phyloP scores from a whole-genome alignment of 108 stramenopile species.

The Fragilariopsis cylindrus region DNA sequence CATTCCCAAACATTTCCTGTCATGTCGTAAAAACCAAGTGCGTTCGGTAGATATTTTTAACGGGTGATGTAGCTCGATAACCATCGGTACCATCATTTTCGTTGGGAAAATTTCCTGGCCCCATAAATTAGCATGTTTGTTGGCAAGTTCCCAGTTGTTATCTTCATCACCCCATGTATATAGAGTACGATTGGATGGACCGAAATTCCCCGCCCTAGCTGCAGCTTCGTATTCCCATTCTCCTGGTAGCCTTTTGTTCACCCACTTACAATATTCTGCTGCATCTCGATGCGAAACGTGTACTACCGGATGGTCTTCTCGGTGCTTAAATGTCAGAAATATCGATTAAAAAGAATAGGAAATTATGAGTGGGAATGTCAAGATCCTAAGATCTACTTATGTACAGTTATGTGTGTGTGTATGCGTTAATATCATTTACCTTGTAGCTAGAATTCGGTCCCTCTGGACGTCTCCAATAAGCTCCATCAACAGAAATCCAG shows the following conservation, averaged over 20 bases:
- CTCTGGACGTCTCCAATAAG: conserved; percentile 92
- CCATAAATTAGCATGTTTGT: conserved; percentile 78
- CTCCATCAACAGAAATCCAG: conserved; percentile 91
- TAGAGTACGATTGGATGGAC: conserved; percentile 74
- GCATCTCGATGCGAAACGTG: conserved; percentile 95
- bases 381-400: not conserved
- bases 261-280: conserved; percentile 93
- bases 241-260: conserved; percentile 83
- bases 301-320: conserved; percentile 87
- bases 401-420: not conserved
- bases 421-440: not conserved
- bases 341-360: not conserved
- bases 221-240: conserved; percentile 95
- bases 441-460: conserved; percentile 83
- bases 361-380: not conserved
- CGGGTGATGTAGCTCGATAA: conserved; percentile 82
- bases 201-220: conserved; percentile 76
- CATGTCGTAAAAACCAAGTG: conserved; percentile 86
- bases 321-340: conserved; percentile 23
- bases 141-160: conserved; percentile 49
- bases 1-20: conserved; percentile 96
- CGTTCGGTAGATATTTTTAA: conserved; percentile 84
- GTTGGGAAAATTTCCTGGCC: conserved; percentile 74
- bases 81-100: conserved; percentile 86
- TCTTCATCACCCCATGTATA: conserved; percentile 74